Evolutionary conservation across 2,329 filamentous ascomycete species (phyloP).

Genomic region (Sclerotinia spermophila): DNA sequence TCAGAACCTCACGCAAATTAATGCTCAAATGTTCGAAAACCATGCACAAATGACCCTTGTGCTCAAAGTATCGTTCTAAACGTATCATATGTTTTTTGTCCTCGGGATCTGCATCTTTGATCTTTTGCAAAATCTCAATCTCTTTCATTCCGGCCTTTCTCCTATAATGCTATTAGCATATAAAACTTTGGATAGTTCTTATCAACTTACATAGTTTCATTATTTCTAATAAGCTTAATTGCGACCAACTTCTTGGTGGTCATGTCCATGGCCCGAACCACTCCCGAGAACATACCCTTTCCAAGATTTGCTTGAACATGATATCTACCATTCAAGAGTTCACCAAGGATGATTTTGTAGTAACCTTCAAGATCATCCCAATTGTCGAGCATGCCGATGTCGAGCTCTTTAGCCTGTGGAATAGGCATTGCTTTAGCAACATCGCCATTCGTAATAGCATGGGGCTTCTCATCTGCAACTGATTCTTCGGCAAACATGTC

Average conservation of each 20-base stretch:
- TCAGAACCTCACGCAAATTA: conserved; percentile 89
- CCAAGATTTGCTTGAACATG: conserved; percentile 84
- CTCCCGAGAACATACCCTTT: conserved; percentile 93
- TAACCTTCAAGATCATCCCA: conserved; percentile 94
- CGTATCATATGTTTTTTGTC: conserved; percentile 90
- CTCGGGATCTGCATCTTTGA: conserved; percentile 80
- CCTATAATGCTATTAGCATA: conserved; percentile 37
- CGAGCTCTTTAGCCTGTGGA: conserved; percentile 52
- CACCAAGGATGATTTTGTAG: conserved; percentile 90
- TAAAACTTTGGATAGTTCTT: neutral
- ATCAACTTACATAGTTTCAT: conserved; percentile 69
- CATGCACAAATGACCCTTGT: conserved; percentile 93
- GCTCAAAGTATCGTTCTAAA: conserved; percentile 83
- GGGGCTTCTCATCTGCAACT: conserved; percentile 38
- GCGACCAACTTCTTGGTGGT: conserved; percentile 75
- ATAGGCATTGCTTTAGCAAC: conserved; percentile 44
- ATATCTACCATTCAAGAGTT: conserved; percentile 84
- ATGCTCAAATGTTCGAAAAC: conserved; percentile 93
- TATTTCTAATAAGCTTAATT: conserved; percentile 97
- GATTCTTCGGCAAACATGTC: conserved; percentile 59
- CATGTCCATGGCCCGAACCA: conserved; percentile 82
- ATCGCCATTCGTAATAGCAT: conserved; percentile 43
- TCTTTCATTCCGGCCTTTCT: conserved; percentile 90
- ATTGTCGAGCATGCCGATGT: conserved; percentile 80
- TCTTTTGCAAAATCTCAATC: conserved; percentile 85